Evolutionary conservation across 2,329 filamentous ascomycete species (phyloP).

Genomic region (Sordariomycetes sp.): DNA sequence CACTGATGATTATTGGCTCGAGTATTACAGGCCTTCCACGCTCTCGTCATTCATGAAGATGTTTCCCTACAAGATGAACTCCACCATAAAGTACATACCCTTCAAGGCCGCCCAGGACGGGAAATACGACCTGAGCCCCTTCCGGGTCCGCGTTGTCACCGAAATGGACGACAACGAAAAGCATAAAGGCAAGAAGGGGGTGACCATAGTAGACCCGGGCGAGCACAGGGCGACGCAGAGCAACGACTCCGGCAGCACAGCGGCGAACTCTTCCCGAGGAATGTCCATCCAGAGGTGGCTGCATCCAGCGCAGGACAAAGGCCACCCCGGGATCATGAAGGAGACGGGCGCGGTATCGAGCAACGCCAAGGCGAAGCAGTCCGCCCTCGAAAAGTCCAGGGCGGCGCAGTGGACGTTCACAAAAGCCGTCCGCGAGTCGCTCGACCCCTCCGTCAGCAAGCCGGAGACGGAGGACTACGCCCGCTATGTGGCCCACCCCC

Average conservation of each 20-base stretch:
- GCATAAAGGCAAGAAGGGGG: constrained; percentile 55
- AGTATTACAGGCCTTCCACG: constrained; percentile 85
- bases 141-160: constrained; percentile 61
- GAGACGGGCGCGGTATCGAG: constrained; percentile 11
- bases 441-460: constrained; percentile 71
- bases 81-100: constrained; percentile 73
- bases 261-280: constrained; percentile 26
- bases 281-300: constrained; percentile 53
- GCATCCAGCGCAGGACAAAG: constrained; percentile 29
- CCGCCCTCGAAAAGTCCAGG: constrained; percentile 63
- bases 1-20: constrained; percentile 93
- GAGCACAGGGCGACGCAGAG: not conserved
- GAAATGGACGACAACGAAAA: constrained; percentile 50
- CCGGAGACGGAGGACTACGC: constrained; percentile 79
- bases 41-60: constrained; percentile 87
- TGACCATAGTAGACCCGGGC: constrained; percentile 39
- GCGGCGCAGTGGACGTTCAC: constrained; percentile 83
- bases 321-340: constrained; percentile 5
- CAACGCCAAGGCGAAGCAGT: constrained; percentile 37
- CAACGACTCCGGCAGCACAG: constrained; percentile 22
- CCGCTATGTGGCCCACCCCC: constrained; percentile 79
- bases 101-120: constrained; percentile 62
- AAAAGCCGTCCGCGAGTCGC: constrained; percentile 73
- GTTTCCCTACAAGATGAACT: constrained; percentile 87
- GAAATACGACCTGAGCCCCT: constrained; percentile 78